Conservation (phyloP, 2,329 filamentous ascomycete species). For the Xylariaceae sp. region DNA sequence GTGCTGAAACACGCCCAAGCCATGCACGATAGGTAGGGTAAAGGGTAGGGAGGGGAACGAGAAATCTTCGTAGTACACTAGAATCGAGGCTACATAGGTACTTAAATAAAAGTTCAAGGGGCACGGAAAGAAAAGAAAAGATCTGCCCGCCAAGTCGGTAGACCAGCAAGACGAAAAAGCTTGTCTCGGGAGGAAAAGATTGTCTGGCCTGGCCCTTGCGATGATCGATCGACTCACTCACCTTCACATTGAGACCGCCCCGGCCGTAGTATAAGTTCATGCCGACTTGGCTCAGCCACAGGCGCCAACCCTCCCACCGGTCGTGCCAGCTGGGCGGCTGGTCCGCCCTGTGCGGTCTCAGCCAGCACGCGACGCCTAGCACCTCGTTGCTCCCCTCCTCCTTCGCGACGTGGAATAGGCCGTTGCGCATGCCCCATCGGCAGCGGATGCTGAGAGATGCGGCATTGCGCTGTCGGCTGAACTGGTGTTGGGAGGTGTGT, state of each 20-base stretch:
- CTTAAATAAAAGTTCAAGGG: too few species aligned
- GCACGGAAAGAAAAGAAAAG: too few species aligned
- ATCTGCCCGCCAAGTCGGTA: slow-evolving; percentile 20
- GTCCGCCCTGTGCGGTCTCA: slow-evolving; percentile 55
- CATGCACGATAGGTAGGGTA: slow-evolving; percentile 15
- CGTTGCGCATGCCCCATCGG: slow-evolving; percentile 70
- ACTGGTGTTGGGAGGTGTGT: too few species aligned
- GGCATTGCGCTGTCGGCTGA: slow-evolving; percentile 62
- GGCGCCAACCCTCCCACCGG: slow-evolving; percentile 65
- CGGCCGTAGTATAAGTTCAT: slow-evolving; percentile 72
- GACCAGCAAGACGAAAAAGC: slow-evolving; percentile 17
- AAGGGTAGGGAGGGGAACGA: slow-evolving; percentile 1
- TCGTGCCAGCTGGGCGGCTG: slow-evolving; percentile 60
- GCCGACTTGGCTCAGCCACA: slow-evolving; percentile 66
- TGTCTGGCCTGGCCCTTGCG: background rate
- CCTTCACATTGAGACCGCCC: slow-evolving; percentile 66
- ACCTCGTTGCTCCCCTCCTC: slow-evolving; percentile 57
- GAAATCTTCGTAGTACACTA: slow-evolving; percentile 1
- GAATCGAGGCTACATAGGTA: too few species aligned
- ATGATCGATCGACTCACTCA: slow-evolving; percentile 31
- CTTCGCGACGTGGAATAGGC: slow-evolving; percentile 71
- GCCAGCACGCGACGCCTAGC: slow-evolving; percentile 74
- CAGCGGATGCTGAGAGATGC: slow-evolving; percentile 67
- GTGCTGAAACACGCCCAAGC: slow-evolving; percentile 25
- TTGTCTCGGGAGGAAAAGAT: slow-evolving; percentile 21